These are phyloP conservation scores for Fusarium xyrophilum DNA, from an alignment of 2,329 filamentous ascomycete genomes.

Conservation along the genomic window DNA sequence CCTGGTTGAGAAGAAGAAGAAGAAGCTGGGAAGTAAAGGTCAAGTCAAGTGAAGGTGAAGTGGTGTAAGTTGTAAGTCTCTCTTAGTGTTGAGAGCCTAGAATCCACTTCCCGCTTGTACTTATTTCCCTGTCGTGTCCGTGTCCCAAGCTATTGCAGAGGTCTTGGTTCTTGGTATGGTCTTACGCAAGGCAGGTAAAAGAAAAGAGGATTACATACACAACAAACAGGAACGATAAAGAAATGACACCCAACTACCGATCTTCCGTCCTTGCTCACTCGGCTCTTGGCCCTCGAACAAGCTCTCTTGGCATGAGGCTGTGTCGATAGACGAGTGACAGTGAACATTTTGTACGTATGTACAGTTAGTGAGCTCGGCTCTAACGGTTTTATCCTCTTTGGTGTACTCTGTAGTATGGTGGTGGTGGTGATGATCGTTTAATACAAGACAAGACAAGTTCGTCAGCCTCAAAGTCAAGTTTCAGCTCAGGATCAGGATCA, in stretches of 20 bases:
- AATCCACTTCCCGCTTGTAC: conserved; percentile 18
- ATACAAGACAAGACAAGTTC: background rate
- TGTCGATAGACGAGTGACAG: conserved; percentile 20
- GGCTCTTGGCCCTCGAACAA: conserved; percentile 15
- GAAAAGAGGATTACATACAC: background rate
- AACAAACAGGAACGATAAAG: background rate
- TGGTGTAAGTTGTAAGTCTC: background rate
- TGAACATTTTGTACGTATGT: background rate
- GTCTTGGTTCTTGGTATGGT: conserved; percentile 12
- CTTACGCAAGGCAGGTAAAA: background rate
- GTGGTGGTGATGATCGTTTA: background rate
- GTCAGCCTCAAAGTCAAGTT: conserved; percentile 31
- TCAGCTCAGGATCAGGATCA: conserved; percentile 10
- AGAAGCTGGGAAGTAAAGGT: background rate
- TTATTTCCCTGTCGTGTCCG: conserved; percentile 8
- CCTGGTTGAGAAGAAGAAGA: background rate
- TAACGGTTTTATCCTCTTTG: background rate
- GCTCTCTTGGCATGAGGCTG: conserved; percentile 22
- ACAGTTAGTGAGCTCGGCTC: background rate
- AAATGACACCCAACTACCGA: conserved; percentile 9
- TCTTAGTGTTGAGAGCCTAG: background rate
- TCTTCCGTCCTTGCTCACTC: background rate
- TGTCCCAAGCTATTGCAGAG: conserved; percentile 14
- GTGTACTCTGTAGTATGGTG: too few relatives aligned
- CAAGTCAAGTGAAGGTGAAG: background rate